These are phyloP conservation scores for Diaporthe batatas DNA, from an alignment of 2,329 filamentous ascomycete species.

Conservation along the genomic window DNA sequence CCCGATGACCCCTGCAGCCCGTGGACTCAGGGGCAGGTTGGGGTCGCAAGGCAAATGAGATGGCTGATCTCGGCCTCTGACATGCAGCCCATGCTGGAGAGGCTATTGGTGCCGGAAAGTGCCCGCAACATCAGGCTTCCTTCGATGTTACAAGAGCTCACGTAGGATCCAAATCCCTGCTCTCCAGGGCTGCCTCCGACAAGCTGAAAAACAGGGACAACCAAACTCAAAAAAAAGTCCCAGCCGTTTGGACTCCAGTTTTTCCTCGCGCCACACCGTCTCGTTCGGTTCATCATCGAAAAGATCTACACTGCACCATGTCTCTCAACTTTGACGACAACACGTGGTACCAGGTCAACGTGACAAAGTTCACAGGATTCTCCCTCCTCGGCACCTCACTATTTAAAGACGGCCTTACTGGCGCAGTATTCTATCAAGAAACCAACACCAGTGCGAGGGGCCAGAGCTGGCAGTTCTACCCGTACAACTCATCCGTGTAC, in stretches of 20 bases:
- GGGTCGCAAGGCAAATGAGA: background rate
- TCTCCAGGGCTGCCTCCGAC: constrained; percentile 11
- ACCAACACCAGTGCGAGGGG: constrained; percentile 23
- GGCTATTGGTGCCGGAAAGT: background rate
- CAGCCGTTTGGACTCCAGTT: background rate
- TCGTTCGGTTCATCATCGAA: background rate
- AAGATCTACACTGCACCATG: background rate
- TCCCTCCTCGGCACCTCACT: constrained; percentile 25
- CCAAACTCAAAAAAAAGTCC: background rate
- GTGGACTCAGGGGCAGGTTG: background rate
- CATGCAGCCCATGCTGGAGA: background rate
- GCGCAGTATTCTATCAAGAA: constrained; percentile 27
- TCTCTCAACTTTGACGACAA: constrained; percentile 35
- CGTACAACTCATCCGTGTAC: constrained; percentile 35
- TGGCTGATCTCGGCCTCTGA: background rate
- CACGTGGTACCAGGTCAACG: constrained; percentile 37
- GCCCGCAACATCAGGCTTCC: background rate
- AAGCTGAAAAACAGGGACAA: background rate
- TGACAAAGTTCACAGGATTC: background rate
- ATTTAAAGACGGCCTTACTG: constrained; percentile 1
- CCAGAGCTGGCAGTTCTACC: constrained; percentile 36
- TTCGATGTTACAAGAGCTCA: background rate
- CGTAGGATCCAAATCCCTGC: background rate
- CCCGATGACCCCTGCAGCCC: background rate
- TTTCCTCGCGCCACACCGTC: background rate